A percentile compares a stretch with the other conserved stretches of the same genome.
Conservation (phyloP, 306 rosid genomes). For the Carpinus viminea region DNA sequence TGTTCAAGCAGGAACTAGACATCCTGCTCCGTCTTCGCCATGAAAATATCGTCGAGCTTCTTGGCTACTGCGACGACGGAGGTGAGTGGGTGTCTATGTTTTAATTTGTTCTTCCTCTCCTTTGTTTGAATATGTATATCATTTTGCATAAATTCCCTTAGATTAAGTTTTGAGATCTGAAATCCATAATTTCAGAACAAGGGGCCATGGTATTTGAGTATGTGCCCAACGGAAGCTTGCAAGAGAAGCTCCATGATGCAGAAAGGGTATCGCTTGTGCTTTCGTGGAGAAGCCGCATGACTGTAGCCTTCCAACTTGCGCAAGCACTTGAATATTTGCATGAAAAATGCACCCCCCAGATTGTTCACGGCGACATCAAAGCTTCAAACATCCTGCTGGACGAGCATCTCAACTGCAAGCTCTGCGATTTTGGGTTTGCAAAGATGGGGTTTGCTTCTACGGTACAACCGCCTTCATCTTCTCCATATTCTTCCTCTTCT, state of each 20-base stretch:
- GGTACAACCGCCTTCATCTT: slow-evolving; percentile 14
- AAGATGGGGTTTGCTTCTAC: slow-evolving; percentile 53
- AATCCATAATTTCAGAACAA: slow-evolving; percentile 25
- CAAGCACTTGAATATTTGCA: slow-evolving; percentile 46
- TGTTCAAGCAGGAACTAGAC: slow-evolving; percentile 49
- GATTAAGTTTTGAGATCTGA: background rate
- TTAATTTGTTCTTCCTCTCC: background rate
- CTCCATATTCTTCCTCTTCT: background rate
- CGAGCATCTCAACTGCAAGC: slow-evolving; percentile 35
- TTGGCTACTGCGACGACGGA: slow-evolving; percentile 42
- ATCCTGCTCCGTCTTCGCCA: slow-evolving; percentile 40
- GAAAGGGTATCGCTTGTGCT: slow-evolving; percentile 1
- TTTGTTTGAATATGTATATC: background rate
- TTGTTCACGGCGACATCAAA: slow-evolving; percentile 54
- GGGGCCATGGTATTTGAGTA: slow-evolving; percentile 50
- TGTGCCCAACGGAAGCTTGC: slow-evolving; percentile 42
- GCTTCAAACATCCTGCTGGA: slow-evolving; percentile 49
- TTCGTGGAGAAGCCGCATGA: slow-evolving; percentile 45
- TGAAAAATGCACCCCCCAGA: slow-evolving; percentile 38
- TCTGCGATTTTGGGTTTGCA: slow-evolving; percentile 57
- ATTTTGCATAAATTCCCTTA: background rate
- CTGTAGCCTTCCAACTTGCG: slow-evolving; percentile 42
- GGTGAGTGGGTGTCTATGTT: slow-evolving; percentile 19
- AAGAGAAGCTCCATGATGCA: slow-evolving; percentile 44
- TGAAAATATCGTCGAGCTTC: slow-evolving; percentile 33